Conservation (phyloP, 225 moss, liverwort and hornwort genomes). For the Pleurozium schreberi region DNA sequence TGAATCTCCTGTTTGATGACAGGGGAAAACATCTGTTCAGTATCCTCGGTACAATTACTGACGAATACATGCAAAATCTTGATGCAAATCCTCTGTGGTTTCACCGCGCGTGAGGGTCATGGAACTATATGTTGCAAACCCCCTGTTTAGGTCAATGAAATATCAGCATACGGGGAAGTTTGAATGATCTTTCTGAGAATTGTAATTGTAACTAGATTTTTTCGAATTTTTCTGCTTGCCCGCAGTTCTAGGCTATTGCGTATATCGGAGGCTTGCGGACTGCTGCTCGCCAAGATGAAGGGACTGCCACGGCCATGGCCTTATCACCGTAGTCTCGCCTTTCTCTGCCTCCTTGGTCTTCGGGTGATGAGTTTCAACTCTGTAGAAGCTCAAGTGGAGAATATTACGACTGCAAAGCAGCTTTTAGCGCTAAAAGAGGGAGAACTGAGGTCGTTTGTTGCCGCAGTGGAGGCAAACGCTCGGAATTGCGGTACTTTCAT, state of each 20-base stretch:
- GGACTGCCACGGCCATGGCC: neutral
- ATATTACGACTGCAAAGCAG: neutral
- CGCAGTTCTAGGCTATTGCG: neutral
- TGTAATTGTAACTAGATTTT: neutral
- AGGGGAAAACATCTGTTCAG: neutral
- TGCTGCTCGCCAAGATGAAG: neutral
- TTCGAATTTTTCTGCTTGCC: neutral
- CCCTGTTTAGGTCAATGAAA: neutral
- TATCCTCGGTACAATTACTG: too few species aligned
- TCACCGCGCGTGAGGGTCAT: neutral
- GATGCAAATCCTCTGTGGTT: neutral
- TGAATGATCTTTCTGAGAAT: too few species aligned
- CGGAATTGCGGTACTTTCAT: neutral
- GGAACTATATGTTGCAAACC: neutral
- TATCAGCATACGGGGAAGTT: neutral
- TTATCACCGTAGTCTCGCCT: neutral
- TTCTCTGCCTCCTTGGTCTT: neutral
- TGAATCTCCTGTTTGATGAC: neutral
- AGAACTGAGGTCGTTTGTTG: neutral
- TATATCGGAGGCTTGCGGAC: neutral
- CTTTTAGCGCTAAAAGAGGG: neutral
- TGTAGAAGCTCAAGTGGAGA: neutral
- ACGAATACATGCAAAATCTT: neutral
- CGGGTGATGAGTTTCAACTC: neutral
- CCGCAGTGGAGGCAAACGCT: neutral